Percentiles rank a stretch among this genome's conserved stretches.
Evolutionary conservation across 106 monocot species (phyloP).

Genomic region (Phalaenopsis aphrodite): DNA sequence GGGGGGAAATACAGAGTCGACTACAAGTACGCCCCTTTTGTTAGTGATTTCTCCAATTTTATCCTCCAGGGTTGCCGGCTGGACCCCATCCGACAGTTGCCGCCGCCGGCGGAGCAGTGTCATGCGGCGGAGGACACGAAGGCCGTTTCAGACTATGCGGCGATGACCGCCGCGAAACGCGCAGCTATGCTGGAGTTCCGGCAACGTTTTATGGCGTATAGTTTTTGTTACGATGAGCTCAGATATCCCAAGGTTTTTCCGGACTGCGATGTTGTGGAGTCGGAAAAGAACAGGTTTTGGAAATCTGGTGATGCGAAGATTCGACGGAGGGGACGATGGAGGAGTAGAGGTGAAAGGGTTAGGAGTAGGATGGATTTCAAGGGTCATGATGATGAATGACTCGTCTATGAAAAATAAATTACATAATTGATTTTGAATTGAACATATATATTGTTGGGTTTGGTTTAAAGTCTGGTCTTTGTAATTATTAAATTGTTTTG

Average conservation of each 20-base stretch:
- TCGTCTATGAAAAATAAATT: conserved; percentile 7
- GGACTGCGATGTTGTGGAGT: conserved; percentile 27
- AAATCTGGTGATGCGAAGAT: conserved; percentile 35
- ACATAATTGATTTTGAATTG: no score
- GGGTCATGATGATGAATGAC: conserved; percentile 2
- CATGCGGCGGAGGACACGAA: conserved; percentile 13
- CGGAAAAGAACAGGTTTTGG: conserved; percentile 31
- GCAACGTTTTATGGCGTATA: conserved; percentile 38
- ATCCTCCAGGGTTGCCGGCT: conserved; percentile 38
- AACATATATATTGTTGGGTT: no score
- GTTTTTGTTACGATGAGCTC: no score
- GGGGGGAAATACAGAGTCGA: conserved; percentile 36
- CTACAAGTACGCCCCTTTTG: conserved; percentile 45
- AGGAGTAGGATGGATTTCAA: neutral
- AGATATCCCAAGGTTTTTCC: conserved; percentile 14
- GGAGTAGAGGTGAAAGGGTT: neutral
- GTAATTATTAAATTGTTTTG: no score
- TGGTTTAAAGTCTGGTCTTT: no score
- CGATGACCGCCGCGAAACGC: conserved; percentile 25
- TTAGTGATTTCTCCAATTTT: conserved; percentile 38
- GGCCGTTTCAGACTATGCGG: conserved; percentile 23
- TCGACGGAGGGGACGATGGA: neutral
- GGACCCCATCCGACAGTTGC: conserved; percentile 30
- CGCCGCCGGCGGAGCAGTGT: conserved; percentile 19
- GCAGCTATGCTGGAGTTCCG: conserved; percentile 38